A percentile compares a stretch with the other conserved stretches of the same genome.
Conservation (phyloP, 805 yeast species). For the Wickerhamomyces strasburgensis region DNA sequence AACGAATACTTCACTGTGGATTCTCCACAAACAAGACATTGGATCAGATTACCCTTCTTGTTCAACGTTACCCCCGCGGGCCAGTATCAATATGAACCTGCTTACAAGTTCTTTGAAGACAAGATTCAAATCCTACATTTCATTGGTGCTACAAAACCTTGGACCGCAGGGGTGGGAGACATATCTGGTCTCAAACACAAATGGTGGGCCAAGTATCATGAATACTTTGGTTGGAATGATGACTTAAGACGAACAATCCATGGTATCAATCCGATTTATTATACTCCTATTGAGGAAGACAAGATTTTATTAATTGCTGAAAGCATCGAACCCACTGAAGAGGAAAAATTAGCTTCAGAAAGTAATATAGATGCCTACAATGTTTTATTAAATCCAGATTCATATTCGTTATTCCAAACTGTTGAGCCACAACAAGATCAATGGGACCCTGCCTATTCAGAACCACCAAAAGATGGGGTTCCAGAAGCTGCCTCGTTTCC, state of each 20-base stretch:
- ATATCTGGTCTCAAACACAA: constrained; percentile 13
- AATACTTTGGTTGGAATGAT: constrained; percentile 17
- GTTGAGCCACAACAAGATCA: constrained; percentile 7
- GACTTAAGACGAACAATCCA: constrained; percentile 16
- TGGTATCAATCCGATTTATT: constrained; percentile 23
- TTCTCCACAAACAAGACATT: constrained; percentile 25
- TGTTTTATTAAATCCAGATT: constrained; percentile 19
- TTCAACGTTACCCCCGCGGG: constrained; percentile 77
- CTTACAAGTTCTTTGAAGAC: constrained; percentile 46
- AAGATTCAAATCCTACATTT: constrained; percentile 53
- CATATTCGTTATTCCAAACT: constrained; percentile 19
- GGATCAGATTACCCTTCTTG: constrained; percentile 73
- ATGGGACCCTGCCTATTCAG: constrained; percentile 42
- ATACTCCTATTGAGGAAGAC: constrained; percentile 3
- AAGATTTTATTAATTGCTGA: background rate
- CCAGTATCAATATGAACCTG: constrained; percentile 71
- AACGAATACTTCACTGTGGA: constrained; percentile 53
- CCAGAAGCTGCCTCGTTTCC: constrained; percentile 26
- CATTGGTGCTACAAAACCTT: constrained; percentile 61
- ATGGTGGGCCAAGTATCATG: constrained; percentile 24
- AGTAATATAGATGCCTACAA: constrained; percentile 4
- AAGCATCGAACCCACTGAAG: background rate
- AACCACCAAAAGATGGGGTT: constrained; percentile 35
- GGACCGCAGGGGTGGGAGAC: constrained; percentile 30
- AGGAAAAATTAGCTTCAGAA: background rate